Evolutionary conservation across 176 grass and related monocot species (phyloP).

Genomic region (Oryza glumipatula): DNA sequence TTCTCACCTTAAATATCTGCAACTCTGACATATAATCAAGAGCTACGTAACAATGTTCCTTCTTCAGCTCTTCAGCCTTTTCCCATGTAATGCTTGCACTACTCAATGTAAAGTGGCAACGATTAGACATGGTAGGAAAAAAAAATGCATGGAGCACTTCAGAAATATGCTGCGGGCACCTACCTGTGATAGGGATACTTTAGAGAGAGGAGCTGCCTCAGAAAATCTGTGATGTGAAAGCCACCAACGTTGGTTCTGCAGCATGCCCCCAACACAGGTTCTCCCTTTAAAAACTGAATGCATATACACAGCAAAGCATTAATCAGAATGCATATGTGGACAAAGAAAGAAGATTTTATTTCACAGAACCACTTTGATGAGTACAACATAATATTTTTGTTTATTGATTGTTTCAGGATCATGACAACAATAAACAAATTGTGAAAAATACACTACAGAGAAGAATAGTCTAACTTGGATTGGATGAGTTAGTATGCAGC

Average conservation of each 20-base stretch:
- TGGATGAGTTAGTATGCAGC: background rate
- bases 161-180: conserved; percentile 50
- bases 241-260: conserved; percentile 93
- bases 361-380: conserved; percentile 7
- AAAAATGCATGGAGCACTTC: conserved; percentile 16
- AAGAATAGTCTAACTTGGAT: background rate
- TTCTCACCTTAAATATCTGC: conserved; percentile 78
- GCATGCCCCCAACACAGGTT: conserved; percentile 82
- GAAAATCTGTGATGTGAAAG: conserved; percentile 86
- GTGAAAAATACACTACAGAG: conserved; percentile 2
- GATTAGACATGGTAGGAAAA: conserved; percentile 31
- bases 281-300: conserved; percentile 85
- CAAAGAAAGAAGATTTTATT: conserved; percentile 3
- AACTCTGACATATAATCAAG: conserved; percentile 78
- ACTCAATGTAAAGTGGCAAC: conserved; percentile 40
- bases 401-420: background rate
- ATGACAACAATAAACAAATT: conserved; percentile 21
- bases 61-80: conserved; percentile 95
- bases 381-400: conserved; percentile 6
- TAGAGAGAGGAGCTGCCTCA: conserved; percentile 96
- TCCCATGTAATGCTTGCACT: conserved; percentile 95
- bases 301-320: conserved; percentile 34
- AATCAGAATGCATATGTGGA: conserved; percentile 35
- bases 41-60: conserved; percentile 90
- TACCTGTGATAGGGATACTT: conserved; percentile 94